Evolutionary conservation across 169 alveolate genomes (phyloP).

Genomic region (Plasmodium sp.): DNA sequence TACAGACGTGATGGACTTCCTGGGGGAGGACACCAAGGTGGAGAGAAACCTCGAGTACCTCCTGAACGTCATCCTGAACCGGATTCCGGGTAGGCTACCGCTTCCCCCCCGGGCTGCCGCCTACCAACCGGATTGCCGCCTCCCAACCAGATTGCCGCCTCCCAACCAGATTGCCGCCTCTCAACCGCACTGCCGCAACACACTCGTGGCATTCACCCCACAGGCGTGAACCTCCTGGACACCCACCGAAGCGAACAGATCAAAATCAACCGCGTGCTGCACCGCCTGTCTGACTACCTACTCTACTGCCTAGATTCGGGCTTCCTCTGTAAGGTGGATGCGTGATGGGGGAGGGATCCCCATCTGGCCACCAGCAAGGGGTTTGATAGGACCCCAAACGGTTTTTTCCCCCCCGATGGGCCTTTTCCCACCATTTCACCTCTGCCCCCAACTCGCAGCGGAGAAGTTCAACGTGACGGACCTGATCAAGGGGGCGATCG

Average conservation of each 20-base stretch:
- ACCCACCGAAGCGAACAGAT: conserved; percentile 44
- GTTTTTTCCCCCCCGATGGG: not conserved
- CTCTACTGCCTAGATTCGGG: conserved; percentile 41
- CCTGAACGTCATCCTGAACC: conserved; percentile 14
- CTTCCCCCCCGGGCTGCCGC: too few species aligned
- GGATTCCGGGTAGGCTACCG: conserved; percentile 1
- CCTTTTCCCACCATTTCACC: not conserved
- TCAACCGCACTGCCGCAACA: not conserved
- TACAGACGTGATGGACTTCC: conserved; percentile 38
- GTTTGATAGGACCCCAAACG: not conserved
- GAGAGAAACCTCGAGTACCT: conserved; percentile 47
- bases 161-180: not conserved
- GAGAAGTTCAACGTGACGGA: conserved; percentile 46
- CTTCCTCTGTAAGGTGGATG: conserved; percentile 14
- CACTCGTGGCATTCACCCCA: not conserved
- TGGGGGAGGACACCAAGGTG: conserved; percentile 53
- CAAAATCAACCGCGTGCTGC: conserved; percentile 38
- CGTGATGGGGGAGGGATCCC: not conserved
- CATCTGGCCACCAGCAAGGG: not conserved
- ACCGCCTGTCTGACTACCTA: conserved; percentile 41
- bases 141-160: not conserved
- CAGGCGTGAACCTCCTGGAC: conserved; percentile 47
- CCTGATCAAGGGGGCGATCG: conserved; percentile 26
- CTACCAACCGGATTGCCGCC: not conserved
- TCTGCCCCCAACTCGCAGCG: not conserved